Conservation (phyloP, 129 eudicot genomes). For the Pseudognaphalium luteoalbum region DNA sequence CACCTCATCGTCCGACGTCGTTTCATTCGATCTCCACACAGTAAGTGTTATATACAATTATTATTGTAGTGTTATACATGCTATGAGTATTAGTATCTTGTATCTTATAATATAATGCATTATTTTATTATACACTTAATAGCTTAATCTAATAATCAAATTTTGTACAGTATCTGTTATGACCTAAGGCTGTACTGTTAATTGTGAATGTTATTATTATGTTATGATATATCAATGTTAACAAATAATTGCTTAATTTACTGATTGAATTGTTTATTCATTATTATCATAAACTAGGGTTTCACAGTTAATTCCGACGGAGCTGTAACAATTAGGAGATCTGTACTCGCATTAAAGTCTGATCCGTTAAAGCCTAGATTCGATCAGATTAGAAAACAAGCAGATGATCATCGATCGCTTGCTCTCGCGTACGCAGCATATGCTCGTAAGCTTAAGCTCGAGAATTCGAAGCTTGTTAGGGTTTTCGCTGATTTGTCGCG, state of each 20-base stretch:
- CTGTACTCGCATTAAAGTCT: slow-evolving; percentile 4
- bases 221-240: too few species aligned
- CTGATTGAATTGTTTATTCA: slow-evolving; percentile 8
- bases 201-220: not conserved
- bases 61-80: too few species aligned
- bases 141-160: not conserved
- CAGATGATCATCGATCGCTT: slow-evolving; percentile 22
- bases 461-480: slow-evolving; percentile 9
- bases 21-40: slow-evolving; percentile 34
- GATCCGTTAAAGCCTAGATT: slow-evolving; percentile 19
- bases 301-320: slow-evolving; percentile 27
- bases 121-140: not conserved
- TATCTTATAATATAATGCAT: too few species aligned
- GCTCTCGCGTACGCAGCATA: slow-evolving; percentile 18
- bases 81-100: too few species aligned
- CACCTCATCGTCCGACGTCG: slow-evolving; percentile 25
- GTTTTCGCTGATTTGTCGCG: slow-evolving; percentile 14
- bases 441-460: slow-evolving; percentile 21
- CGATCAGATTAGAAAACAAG: slow-evolving; percentile 19
- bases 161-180: not conserved
- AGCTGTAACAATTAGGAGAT: slow-evolving; percentile 28
- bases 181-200: slow-evolving; percentile 35
- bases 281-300: slow-evolving; percentile 28
- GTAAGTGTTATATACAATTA: slow-evolving; percentile 25
- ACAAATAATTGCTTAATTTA: not conserved